Base-by-base conservation (phyloP, 768 basidiomycete species). In the Hericium coralloides region DNA sequence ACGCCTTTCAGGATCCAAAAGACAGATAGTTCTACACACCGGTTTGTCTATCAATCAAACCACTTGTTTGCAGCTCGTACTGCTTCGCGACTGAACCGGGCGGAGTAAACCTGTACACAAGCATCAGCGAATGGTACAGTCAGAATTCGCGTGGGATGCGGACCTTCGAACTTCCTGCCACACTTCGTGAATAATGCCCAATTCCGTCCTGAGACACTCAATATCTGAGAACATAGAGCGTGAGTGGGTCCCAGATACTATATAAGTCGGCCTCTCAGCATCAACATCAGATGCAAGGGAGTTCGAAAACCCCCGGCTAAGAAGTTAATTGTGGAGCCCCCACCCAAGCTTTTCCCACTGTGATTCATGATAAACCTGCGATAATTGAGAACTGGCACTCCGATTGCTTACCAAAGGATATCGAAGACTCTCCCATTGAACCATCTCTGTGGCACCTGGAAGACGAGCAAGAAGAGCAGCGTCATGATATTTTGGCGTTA, bases 281-380 rank as follows among this genome's bases (percentile, higher is more conserved):
- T 60, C 55, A 22, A 56, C 48, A 10, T 57, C 55, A 36, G 36
- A 38, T 20, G 47, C 49, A 39, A 51, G 20, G 14, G 41, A n/a
- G n/a, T n/a, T n/a, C n/a, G 59, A 12, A 45, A 18, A 10, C 20
- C 38, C 55, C 55, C 57, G 7, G 18, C 26, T 9, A 31, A 43
- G 38, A 60, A 56, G 31, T 54, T 60, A 6, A 53, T 23, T 12
- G 59, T 25, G 36, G 51, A 49, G 25, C 49, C 36, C 2, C 59
- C 56, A 12, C 58, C 58, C 1, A 52, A 49, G 3, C 49, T 49
- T 41, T 59, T 59, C 1, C 58, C 58, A 36, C 58, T 59, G 18
- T 22, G n/a, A 6, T 5, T n/a, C 15, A 23, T 22, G 5, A 25
- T 7, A 22, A 41, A 9, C 8, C 43, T 26, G 31, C 7, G 12